phyloP scores from a whole-genome alignment of 805 yeast genomes.

The Schizosaccharomyces pombe region DNA sequence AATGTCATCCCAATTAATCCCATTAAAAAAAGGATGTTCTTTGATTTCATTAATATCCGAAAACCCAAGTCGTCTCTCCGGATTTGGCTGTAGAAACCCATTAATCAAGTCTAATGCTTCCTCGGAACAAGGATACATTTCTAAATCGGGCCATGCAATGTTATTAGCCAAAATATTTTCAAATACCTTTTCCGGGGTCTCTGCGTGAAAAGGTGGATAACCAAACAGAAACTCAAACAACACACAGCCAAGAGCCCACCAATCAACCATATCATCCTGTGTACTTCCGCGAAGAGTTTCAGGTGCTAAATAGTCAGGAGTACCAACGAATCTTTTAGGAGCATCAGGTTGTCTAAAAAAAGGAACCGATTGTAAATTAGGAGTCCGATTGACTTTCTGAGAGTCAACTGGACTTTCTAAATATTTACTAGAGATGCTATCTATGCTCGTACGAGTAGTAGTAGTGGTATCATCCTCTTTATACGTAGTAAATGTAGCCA shows the following conservation, averaged over 20 bases:
- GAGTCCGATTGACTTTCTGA: neutral
- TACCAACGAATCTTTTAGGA: slow-evolving; percentile 48
- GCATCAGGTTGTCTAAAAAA: slow-evolving; percentile 16
- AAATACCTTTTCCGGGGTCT: slow-evolving; percentile 58
- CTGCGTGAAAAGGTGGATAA: slow-evolving; percentile 81
- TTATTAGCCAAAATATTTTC: slow-evolving; percentile 43
- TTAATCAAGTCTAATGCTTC: slow-evolving; percentile 54
- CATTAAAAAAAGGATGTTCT: slow-evolving; percentile 51
- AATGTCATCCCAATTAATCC: slow-evolving; percentile 49
- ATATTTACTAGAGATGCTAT: neutral
- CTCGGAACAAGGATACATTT: slow-evolving; percentile 27
- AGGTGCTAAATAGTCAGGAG: slow-evolving; percentile 94
- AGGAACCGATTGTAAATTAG: neutral
- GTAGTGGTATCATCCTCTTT: no score
- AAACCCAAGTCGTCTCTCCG: slow-evolving; percentile 42
- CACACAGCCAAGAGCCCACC: slow-evolving; percentile 98
- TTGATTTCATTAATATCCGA: slow-evolving; percentile 61
- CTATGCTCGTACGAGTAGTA: no score
- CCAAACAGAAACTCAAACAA: slow-evolving; percentile 81
- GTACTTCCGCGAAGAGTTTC: slow-evolving; percentile 73
- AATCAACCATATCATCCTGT: slow-evolving; percentile 71
- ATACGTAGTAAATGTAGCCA: no score
- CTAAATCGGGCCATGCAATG: slow-evolving; percentile 55
- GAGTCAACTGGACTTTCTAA: no score
- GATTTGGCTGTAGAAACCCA: slow-evolving; percentile 38